Conservation (phyloP, 495 filamentous ascomycete genomes). For the Penicillium argentinense region DNA sequence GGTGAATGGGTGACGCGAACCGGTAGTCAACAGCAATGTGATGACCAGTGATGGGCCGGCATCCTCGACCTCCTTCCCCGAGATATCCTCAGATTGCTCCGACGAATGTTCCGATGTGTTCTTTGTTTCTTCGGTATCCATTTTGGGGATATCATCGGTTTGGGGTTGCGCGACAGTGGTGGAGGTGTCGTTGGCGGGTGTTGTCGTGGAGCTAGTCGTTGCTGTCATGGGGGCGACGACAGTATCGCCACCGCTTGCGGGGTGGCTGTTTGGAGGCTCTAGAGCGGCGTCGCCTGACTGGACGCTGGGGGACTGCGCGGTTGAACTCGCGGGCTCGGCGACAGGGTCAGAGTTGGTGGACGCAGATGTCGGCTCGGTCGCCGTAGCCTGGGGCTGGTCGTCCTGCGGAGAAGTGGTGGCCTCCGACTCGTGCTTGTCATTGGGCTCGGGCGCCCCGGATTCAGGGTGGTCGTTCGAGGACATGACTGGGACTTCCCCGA, state of each 20-base stretch:
- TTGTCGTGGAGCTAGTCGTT: slow-evolving; percentile 13
- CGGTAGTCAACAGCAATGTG: slow-evolving; percentile 76
- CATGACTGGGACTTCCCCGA: slow-evolving; percentile 22
- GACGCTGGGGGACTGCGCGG: slow-evolving; percentile 10
- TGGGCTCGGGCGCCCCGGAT: slow-evolving; percentile 18
- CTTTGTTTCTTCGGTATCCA: slow-evolving; percentile 38
- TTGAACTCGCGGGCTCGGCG: slow-evolving; percentile 13
- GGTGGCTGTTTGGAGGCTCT: slow-evolving; percentile 25
- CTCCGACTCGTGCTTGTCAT: slow-evolving; percentile 19
- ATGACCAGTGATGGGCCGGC: slow-evolving; percentile 53
- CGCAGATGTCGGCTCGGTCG: slow-evolving; percentile 11
- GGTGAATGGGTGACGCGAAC: slow-evolving; percentile 80
- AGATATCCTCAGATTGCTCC: slow-evolving; percentile 40
- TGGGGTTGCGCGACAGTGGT: slow-evolving; percentile 15
- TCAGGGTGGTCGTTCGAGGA: slow-evolving; percentile 27
- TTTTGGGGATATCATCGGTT: slow-evolving; percentile 19
- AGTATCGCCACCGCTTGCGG: slow-evolving; percentile 29
- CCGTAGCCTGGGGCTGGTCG: slow-evolving; percentile 14
- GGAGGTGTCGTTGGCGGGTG: slow-evolving; percentile 17
- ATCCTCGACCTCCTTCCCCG: slow-evolving; percentile 44
- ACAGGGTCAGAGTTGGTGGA: slow-evolving; percentile 6
- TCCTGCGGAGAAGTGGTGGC: slow-evolving; percentile 28
- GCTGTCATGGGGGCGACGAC: slow-evolving; percentile 24
- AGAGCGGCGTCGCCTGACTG: slow-evolving; percentile 19
- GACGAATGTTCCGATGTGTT: slow-evolving; percentile 23